Evolutionary conservation across 306 rosid species (phyloP), one percentile per base, ranked within the genome.

Genomic region (Malus asiatica): DNA sequence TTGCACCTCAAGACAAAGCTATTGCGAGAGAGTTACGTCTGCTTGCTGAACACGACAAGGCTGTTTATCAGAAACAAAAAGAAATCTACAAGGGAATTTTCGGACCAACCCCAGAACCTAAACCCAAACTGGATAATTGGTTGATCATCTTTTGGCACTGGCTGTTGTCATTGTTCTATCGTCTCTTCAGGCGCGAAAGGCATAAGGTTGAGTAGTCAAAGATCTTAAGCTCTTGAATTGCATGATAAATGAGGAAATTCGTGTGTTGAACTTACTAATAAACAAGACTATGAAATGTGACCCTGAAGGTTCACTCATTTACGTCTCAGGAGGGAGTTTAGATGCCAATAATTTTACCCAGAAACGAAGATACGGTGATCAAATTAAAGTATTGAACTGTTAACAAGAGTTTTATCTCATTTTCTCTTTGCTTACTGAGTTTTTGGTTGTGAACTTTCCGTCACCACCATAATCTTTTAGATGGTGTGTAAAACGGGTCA

Each of bases 51-150:
- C 95, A 90, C 55, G 96, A 92, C 84, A 90, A 88, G 86, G 93
- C 89, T 78, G 64, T 92, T 77, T 89, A 95, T 78, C 93, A 90
- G 85, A 95, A 92, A 93, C 98, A 92, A 73, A 95, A 88, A 80
- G 97, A 92, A 88, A 85, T 95, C 69, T 92, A 95, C 70, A 95
- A 89, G 83, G 98, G 98, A 48, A 25, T 25, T 25, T 25, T 25
- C 25, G 97, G 97, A 76, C 92, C 96, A 62, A 86, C 92, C 22
- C 96, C 92, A 1, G 81, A 89, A 71, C 85, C 92, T 13, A 88
- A 86, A 76, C 93, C 93, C 9, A 75, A 85, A 92, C 73, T 3
- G 73, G 79, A 75, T 35, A 86, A 83, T 69, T 84, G 78, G 87
- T 75, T 88, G 65, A 66, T 86, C 51, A 60, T 86, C 66, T 52